Percentiles rank a stretch among this genome's conserved stretches.
phyloP scores from a whole-genome alignment of 352 stramenopile genomes.

The Pythium phragmitis region DNA sequence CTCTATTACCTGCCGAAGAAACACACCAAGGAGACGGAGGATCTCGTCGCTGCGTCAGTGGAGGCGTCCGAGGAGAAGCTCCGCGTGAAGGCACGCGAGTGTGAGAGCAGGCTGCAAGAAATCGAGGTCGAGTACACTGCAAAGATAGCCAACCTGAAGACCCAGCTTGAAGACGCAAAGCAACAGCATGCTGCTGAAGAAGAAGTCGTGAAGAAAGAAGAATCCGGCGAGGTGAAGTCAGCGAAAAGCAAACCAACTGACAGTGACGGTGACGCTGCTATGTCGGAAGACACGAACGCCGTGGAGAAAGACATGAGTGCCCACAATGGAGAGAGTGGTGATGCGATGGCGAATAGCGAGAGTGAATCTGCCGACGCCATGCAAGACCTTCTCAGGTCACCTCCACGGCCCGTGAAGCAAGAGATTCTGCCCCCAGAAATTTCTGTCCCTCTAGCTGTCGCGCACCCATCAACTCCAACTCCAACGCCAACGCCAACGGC shows the following conservation, averaged over 20 bases:
- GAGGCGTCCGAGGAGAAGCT: constrained; percentile 73
- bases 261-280: constrained; percentile 2
- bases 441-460: background rate
- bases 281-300: constrained; percentile 12
- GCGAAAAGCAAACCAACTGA: constrained; percentile 1
- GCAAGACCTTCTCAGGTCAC: background rate
- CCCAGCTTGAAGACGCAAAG: constrained; percentile 42
- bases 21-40: constrained; percentile 78
- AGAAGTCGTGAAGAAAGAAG: constrained; percentile 19
- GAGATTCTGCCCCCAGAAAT: background rate
- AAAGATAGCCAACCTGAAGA: constrained; percentile 51
- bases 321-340: background rate
- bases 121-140: constrained; percentile 45
- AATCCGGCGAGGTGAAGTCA: constrained; percentile 9
- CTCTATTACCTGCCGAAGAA: constrained; percentile 73
- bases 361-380: background rate
- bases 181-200: constrained; percentile 19
- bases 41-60: constrained; percentile 62
- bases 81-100: constrained; percentile 34
- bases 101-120: constrained; percentile 49
- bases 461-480: background rate
- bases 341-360: background rate
- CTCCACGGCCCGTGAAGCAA: constrained; percentile 5
- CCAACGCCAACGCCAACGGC: background rate
- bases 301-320: constrained; percentile 8